Conservation (phyloP, 176 grass and related monocot species). For the Musa beccarii region DNA sequence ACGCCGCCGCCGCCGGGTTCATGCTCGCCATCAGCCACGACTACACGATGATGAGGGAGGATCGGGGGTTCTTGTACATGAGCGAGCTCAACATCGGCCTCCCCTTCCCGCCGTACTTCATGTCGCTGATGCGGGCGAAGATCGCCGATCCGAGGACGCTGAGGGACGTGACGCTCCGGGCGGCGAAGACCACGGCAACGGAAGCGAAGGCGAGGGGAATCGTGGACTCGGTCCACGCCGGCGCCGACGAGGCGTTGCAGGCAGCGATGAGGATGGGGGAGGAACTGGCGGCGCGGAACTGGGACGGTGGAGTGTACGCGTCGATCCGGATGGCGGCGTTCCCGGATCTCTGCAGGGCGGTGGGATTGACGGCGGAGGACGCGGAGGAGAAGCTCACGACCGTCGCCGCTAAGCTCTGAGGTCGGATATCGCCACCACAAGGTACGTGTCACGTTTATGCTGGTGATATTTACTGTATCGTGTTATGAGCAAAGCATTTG, state of each 20-base stretch:
- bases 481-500: neutral
- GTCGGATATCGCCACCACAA: neutral
- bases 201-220: conserved; percentile 46
- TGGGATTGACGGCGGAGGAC: conserved; percentile 2
- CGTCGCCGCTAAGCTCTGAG: neutral
- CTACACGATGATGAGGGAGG: conserved; percentile 50
- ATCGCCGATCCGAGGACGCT: conserved; percentile 42
- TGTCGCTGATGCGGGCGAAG: conserved; percentile 46
- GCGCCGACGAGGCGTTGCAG: conserved; percentile 20
- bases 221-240: conserved; percentile 33
- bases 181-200: conserved; percentile 32
- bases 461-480: neutral
- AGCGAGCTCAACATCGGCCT: conserved; percentile 65
- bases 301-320: conserved; percentile 30
- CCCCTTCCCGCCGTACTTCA: conserved; percentile 47
- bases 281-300: conserved; percentile 35
- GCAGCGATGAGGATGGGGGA: conserved; percentile 27
- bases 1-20: conserved; percentile 46
- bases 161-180: conserved; percentile 43
- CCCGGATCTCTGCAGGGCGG: conserved; percentile 24
- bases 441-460: neutral
- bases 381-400: neutral
- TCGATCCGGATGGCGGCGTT: conserved; percentile 31
- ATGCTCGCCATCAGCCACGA: conserved; percentile 55
- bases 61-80: conserved; percentile 78